Conservation (phyloP, 352 stramenopile genomes). For the Phytopythium sindhum region DNA sequence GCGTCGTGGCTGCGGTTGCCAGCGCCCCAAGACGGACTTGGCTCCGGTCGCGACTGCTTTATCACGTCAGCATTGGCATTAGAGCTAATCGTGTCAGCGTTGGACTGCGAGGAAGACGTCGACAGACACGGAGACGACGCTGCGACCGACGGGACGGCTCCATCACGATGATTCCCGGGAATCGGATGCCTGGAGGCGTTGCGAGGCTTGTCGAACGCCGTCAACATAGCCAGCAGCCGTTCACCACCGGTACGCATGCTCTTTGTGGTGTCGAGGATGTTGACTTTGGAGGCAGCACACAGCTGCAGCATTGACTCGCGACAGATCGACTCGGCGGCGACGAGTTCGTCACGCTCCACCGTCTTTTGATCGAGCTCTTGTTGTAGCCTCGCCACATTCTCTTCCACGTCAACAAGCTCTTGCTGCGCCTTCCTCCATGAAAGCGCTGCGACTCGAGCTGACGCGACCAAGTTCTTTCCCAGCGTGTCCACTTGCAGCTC, state of each 20-base stretch:
- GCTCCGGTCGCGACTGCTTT: background rate
- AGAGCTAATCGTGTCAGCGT: background rate
- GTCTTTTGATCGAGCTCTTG: constrained; percentile 19
- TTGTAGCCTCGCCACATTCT: constrained; percentile 9
- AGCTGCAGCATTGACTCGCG: constrained; percentile 11
- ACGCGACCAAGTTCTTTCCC: constrained; percentile 27
- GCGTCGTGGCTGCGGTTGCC: background rate
- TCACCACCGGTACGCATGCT: constrained; percentile 14
- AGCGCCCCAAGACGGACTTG: background rate
- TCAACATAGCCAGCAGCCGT: constrained; percentile 28
- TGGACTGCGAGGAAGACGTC: constrained; percentile 1
- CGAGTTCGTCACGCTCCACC: constrained; percentile 11
- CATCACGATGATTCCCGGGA: background rate
- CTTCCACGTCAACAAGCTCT: constrained; percentile 8
- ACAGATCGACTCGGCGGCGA: constrained; percentile 7
- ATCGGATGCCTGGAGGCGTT: constrained; percentile 12
- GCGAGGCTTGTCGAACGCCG: constrained; percentile 46
- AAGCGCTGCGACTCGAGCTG: constrained; percentile 12
- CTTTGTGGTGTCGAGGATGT: constrained; percentile 13
- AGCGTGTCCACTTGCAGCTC: constrained; percentile 49
- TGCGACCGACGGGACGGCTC: background rate
- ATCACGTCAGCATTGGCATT: background rate
- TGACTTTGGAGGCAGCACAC: constrained; percentile 16
- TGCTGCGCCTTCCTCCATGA: constrained; percentile 9
- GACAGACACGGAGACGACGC: constrained; percentile 2